phyloP scores from a whole-genome alignment of 352 stramenopile species.

The Pythium dissimile region DNA sequence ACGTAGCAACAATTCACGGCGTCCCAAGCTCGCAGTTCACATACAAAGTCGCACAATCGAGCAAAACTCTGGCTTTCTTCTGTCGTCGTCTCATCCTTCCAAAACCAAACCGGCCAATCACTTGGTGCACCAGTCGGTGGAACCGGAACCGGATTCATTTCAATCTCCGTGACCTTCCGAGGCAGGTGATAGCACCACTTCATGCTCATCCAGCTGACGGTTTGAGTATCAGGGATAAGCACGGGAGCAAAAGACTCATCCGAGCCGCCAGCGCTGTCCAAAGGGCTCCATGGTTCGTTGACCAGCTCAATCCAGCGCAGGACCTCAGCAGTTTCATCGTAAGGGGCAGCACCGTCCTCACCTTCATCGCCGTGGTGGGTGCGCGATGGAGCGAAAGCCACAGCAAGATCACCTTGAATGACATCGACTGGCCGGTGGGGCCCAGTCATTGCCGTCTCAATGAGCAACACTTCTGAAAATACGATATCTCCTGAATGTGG shows the following conservation, averaged over 20 bases:
- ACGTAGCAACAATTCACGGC: conserved; percentile 43
- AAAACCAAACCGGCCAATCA: conserved; percentile 60
- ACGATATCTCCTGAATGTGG: conserved; percentile 60
- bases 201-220: conserved; percentile 72
- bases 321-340: conserved; percentile 21
- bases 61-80: conserved; percentile 1
- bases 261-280: conserved; percentile 3
- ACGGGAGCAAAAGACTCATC: background rate
- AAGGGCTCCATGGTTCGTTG: conserved; percentile 51
- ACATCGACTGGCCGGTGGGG: background rate
- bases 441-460: conserved; percentile 41
- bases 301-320: conserved; percentile 45
- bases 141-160: conserved; percentile 53
- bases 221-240: conserved; percentile 38
- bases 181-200: conserved; percentile 79
- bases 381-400: conserved; percentile 17
- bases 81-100: conserved; percentile 21
- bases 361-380: background rate
- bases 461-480: conserved; percentile 55
- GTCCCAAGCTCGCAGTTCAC: conserved; percentile 73
- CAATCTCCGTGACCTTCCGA: conserved; percentile 45
- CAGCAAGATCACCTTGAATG: background rate
- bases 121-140: conserved; percentile 51
- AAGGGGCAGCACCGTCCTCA: background rate
- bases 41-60: conserved; percentile 68